Evolutionary conservation across 1,284 basidiomycete genomes (phyloP), one percentile per base, ranked within the genome.

Genomic region (Caloboletus inedulis): DNA sequence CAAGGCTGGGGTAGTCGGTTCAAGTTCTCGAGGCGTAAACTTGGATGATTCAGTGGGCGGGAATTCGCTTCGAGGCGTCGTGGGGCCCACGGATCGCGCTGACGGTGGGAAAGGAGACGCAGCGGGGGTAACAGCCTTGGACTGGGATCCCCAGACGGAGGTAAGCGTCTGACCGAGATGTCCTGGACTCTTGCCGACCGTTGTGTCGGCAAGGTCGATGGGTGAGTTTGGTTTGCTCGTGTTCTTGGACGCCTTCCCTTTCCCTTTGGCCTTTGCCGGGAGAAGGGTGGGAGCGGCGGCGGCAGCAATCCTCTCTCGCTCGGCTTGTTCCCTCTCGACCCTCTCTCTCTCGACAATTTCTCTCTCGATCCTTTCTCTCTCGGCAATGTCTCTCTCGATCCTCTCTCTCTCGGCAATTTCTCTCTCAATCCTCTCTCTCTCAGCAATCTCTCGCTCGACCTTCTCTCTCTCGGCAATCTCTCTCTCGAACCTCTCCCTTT

Each of bases 81-180:
- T 49, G 9, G 55, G 56, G 1, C 42, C 65, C 14, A 68, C 37
- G 14, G 66, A 66, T n/a, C 18, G 56, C 7, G 55, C 35, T 5
- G 56, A 51, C 1, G 42, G 10, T 13, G 65, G 67, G 27, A 50
- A 55, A 10, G 65, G 65, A 1, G 68, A 67, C 7, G 57, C 51
- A 36, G 62, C 65, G 9, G 65, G 65, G 0, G 69, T 67, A 33
- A 36, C 53, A 1, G 60, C 58, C 43, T 66, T 69, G 53, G 65
- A 67, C 27, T 66, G 62, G 7, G 69, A 57, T 18, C 69, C 65
- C 65, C 65, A 68, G 37, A 65, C 57, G 4, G 64, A 54, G 16
- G 9, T 60, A 10, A 68, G 68, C 1, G 64, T 12, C 0, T 64
- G 8, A 2, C 34, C 53, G 30, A 68, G 64, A 13, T 53, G 47